A percentile compares a stretch with the other conserved stretches of the same genome.
These are phyloP conservation scores for Whalleya microplaca DNA, from an alignment of 2,329 filamentous ascomycete species.

Conservation along the genomic window DNA sequence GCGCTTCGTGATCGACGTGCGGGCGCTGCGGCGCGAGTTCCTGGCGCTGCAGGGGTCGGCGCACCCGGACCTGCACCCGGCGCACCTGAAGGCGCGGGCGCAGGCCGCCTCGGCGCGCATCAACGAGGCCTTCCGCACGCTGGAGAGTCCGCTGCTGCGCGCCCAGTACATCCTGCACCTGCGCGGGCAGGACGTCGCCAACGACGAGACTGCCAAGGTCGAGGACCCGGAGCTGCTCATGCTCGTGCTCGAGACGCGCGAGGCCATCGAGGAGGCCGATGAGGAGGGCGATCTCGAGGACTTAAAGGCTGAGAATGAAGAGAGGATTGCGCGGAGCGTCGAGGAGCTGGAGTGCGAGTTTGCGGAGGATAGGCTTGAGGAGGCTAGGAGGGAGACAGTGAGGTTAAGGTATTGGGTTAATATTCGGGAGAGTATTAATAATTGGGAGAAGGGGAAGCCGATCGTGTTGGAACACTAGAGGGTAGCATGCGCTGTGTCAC, in stretches of 20 bases:
- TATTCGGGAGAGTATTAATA: slow-evolving; percentile 76
- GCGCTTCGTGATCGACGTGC: slow-evolving; percentile 73
- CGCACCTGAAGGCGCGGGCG: slow-evolving; percentile 60
- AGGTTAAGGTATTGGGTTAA: slow-evolving; percentile 89
- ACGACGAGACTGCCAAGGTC: slow-evolving; percentile 75
- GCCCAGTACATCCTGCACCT: slow-evolving; percentile 84
- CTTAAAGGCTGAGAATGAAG: slow-evolving; percentile 69
- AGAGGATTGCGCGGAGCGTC: slow-evolving; percentile 67
- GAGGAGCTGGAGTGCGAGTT: slow-evolving; percentile 67
- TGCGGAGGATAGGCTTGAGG: slow-evolving; percentile 63
- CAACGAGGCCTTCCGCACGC: slow-evolving; percentile 89
- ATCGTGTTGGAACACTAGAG: slow-evolving; percentile 56
- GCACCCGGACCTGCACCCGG: slow-evolving; percentile 71
- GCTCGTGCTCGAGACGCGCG: slow-evolving; percentile 78
- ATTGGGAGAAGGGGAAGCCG: slow-evolving; percentile 80
- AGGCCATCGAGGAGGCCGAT: slow-evolving; percentile 73
- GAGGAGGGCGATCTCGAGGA: slow-evolving; percentile 65
- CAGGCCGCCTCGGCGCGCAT: slow-evolving; percentile 81
- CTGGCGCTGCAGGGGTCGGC: slow-evolving; percentile 77
- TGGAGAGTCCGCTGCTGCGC: slow-evolving; percentile 75
- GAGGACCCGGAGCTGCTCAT: slow-evolving; percentile 72
- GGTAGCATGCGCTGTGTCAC: no score
- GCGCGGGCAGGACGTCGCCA: slow-evolving; percentile 75
- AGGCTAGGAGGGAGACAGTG: slow-evolving; percentile 73
- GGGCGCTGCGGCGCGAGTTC: slow-evolving; percentile 79